Evolutionary conservation across 2,329 filamentous ascomycete species (phyloP), one percentile per base, ranked within the genome.

Genomic region (Dactylella cylindrospora): DNA sequence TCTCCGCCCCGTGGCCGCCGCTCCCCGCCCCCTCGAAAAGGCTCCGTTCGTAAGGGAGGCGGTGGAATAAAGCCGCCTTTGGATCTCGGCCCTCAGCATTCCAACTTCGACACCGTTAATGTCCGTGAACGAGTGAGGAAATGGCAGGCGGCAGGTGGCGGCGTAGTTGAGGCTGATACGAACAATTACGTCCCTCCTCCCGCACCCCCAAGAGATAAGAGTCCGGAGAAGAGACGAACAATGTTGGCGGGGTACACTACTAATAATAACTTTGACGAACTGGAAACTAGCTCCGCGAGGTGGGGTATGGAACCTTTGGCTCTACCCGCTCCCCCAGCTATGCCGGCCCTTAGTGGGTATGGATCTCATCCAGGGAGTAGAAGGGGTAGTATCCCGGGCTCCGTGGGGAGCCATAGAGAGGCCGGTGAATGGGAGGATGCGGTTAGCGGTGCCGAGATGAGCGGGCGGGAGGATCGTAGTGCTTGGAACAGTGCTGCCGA

Each of bases 101-200:
- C 66, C n/a, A 44, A 65, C 10, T 66, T 67, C 25, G 67, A 70
- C 52, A 69, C 67, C 9, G 53, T 67, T 12, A 69, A 67, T 43
- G 68, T 70, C 19, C 65, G 68, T 19, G 68, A 70, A 35, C 61
- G 67, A 17, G 67, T 70, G 5, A 51, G 67, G 35, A 67, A 65
- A 43, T 70, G 68, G 68, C 68, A 70, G 50, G 66, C 67, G 7
- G 55, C 55, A 19, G 68, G 68, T 19, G 68, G 67, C 22, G 68
- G 68, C 12, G 67, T 69, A 15, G 67, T 69, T 23, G 66, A 66
- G 31, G 67, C 66, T 22, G 67, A 66, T 3, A 20, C 25, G 20
- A 19, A 28, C 29, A 22, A 23, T 25, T 64, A 57, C 39, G 39
- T 41, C 15, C 59, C 59, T 3, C 51, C 59, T n/a, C 15, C 33